Percentiles rank a stretch among this genome's conserved stretches.
phyloP scores from a whole-genome alignment of 495 filamentous ascomycete genomes.

The Lasiosphaeria miniovina region DNA sequence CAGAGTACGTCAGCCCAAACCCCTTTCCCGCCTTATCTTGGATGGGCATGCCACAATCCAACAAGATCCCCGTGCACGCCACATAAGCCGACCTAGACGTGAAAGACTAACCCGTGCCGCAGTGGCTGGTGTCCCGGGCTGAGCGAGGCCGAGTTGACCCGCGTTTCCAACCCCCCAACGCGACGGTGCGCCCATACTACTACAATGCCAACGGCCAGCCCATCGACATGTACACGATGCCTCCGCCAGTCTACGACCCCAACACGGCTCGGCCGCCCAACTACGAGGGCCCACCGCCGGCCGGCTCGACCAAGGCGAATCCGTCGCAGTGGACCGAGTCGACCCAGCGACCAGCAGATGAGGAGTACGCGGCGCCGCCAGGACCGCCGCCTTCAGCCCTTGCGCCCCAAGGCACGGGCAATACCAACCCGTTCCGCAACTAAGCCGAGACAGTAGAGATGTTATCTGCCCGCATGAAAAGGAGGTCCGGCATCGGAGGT shows the following conservation, averaged over 20 bases:
- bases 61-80: background rate
- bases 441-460: constrained; percentile 5
- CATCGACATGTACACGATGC: constrained; percentile 58
- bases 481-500: background rate
- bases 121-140: constrained; percentile 62
- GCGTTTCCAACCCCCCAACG: constrained; percentile 42
- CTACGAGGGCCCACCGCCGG: constrained; percentile 52
- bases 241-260: constrained; percentile 52
- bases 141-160: constrained; percentile 56
- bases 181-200: constrained; percentile 25
- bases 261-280: constrained; percentile 48
- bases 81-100: background rate
- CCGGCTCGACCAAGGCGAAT: constrained; percentile 55
- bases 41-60: background rate
- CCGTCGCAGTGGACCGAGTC: constrained; percentile 44
- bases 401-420: constrained; percentile 22
- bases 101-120: too few species aligned
- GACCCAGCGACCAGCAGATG: constrained; percentile 20
- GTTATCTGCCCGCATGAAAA: background rate
- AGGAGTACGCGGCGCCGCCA: constrained; percentile 42
- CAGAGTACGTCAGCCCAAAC: constrained; percentile 46
- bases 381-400: constrained; percentile 39
- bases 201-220: constrained; percentile 23
- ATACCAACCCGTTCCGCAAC: constrained; percentile 24
- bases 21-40: background rate